Base-by-base conservation (phyloP, 116 monocot species). In the Phalaenopsis hybrid region DNA sequence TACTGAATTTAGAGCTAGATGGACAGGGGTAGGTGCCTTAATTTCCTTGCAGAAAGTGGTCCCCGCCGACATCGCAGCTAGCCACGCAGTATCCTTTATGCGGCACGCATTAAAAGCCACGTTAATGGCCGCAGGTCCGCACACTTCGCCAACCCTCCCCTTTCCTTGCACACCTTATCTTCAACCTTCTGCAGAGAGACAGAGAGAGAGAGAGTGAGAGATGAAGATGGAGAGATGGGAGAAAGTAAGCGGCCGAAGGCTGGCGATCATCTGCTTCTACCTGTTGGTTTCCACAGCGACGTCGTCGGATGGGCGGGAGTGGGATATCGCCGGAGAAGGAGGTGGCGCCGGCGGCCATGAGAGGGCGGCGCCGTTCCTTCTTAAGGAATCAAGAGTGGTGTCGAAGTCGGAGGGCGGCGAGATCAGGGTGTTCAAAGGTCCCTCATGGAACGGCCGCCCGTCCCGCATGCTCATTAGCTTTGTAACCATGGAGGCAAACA, bases 401-500 rank as follows among this genome's bases (percentile, higher is more conserved):
- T 84, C 92, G 82, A 91, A 86, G 79, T 88, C 92, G 15, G 93
- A 94, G n/a, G 93, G 74, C 0, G 98, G 98, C 0, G 82, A 84
- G 80, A 89, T 98, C 16, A 78, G 84, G 48, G 88, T 98, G 52
- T 88, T 89, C 80, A 79, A 51, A 76, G 92, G 96, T 4, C 78
- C 23, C 41, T 18, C 83, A 49, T 76, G 78, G 50, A 78, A 73
- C 43, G 73, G 80, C 18, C 79, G 67, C 12, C 81, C 50, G 9
- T 75, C 76, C 6, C 68, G 81, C 41, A 88, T 98, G 95, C 95
- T 95, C 82, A 78, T 98, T 34, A 95, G 92, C 4, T 93, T 93
- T 78, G 91, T 98, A 44, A 58, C 78, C 61, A 94, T 98, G 98
- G 93, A 98, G 83, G 95, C 98, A n/a, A 95, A 89, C 78, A 88